Evolutionary conservation across 306 rosid species (phyloP).

Genomic region (Lathyrus sativus): DNA sequence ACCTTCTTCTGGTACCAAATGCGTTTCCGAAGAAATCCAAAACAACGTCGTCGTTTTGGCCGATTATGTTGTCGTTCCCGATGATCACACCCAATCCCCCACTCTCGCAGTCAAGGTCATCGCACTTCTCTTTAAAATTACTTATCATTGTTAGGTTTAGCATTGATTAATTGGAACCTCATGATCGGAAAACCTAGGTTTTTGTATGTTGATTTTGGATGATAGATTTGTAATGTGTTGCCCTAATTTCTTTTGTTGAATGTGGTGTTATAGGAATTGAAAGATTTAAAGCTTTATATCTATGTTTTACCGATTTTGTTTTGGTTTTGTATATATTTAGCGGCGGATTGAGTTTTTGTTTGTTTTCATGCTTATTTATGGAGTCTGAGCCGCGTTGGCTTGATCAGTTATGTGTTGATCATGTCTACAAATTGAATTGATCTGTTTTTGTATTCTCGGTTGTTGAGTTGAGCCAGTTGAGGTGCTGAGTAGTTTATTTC

Average conservation of each 20-base stretch:
- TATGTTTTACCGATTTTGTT: background rate
- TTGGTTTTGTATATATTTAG: background rate
- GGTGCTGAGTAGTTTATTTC: slow-evolving; percentile 19
- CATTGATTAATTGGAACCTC: slow-evolving; percentile 21
- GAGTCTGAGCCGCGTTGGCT: slow-evolving; percentile 1
- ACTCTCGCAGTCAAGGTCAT: slow-evolving; percentile 72
- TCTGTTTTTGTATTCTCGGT: too few species aligned
- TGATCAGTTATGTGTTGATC: background rate
- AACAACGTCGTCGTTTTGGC: slow-evolving; percentile 87
- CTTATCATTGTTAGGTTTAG: background rate
- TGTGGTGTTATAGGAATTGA: background rate
- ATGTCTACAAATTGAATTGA: background rate
- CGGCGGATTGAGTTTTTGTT: background rate
- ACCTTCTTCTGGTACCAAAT: slow-evolving; percentile 68
- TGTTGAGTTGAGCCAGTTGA: background rate
- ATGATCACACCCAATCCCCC: slow-evolving; percentile 49
- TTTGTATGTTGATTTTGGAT: slow-evolving; percentile 7
- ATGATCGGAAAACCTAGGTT: background rate
- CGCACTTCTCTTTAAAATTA: too few species aligned
- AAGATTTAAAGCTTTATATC: background rate
- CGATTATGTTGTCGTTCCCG: slow-evolving; percentile 67
- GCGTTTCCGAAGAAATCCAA: slow-evolving; percentile 98
- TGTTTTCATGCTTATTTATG: slow-evolving; percentile 16
- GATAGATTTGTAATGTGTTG: background rate
- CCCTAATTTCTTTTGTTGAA: slow-evolving; percentile 14